A percentile compares a stretch with the other conserved stretches of the same genome.
These are phyloP conservation scores for Solanum stenotomum DNA, from an alignment of 257 asterid genomes.

Conservation along the genomic window DNA sequence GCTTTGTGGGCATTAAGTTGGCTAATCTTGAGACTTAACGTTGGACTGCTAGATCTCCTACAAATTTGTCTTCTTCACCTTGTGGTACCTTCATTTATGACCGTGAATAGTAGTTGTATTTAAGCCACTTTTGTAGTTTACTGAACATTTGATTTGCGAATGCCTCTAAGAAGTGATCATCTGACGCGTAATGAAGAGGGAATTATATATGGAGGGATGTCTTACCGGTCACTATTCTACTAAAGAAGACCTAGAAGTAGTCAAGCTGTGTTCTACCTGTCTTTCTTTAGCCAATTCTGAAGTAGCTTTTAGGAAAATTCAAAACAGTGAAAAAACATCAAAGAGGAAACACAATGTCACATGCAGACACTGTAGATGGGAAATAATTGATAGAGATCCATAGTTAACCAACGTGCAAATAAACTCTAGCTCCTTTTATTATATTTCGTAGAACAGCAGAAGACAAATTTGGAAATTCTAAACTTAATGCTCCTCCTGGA, in stretches of 20 bases:
- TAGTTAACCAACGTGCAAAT: neutral
- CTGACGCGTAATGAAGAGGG: neutral
- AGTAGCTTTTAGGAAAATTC: neutral
- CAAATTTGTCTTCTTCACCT: neutral
- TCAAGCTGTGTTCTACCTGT: neutral
- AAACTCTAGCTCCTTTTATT: neutral
- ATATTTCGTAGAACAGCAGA: neutral
- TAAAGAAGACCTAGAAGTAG: neutral
- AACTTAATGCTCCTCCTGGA: neutral
- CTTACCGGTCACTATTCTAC: neutral
- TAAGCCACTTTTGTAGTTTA: neutral
- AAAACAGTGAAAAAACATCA: neutral
- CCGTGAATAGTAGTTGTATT: neutral
- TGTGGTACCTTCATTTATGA: neutral
- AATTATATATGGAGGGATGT: neutral
- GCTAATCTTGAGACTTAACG: neutral
- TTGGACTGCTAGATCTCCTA: neutral
- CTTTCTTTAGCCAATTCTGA: neutral
- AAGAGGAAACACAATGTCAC: neutral
- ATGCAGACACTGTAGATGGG: neutral
- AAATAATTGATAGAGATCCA: neutral
- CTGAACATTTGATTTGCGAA: neutral
- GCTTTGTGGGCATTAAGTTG: neutral
- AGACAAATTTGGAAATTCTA: neutral
- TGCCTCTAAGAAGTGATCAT: neutral